Evolutionary conservation across 2,329 filamentous ascomycete genomes (phyloP), one percentile per base, ranked within the genome.

Genomic region (Knoxdaviesia capensis): DNA sequence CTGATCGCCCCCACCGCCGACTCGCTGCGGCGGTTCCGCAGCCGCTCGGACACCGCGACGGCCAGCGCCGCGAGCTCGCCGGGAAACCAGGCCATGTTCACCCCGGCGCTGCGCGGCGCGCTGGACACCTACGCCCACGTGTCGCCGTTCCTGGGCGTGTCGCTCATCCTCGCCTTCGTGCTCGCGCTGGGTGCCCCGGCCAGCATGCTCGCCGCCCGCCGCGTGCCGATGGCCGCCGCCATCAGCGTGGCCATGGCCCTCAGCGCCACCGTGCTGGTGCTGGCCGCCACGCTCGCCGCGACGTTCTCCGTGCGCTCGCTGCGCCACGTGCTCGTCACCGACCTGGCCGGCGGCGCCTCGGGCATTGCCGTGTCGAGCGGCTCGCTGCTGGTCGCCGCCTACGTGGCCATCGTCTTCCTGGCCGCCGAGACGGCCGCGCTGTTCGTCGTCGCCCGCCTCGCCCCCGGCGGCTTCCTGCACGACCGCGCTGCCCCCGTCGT

Each of bases 151-250:
- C 45, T 58, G 5, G 48, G 49, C 6, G 49, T 48, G 31, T 50
- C 47, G n/a, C 57, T 56, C 47, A 46, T 59, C 40, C 31, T 54
- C 31, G 47, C 49, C 1, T 48, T 51, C n/a, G 35, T 52, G 6
- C 41, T 54, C 6, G 42, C 44, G 6, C 41, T 51, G 10, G 29
- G 53, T 3, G 50, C 53, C 3, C 48, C 50, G 9, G 11, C 34
- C 8, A 35, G 8, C 11, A 35, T 11, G 8, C 34, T 35, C 34
- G 34, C 11, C 9, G 9, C 34, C 8, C 34, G 34, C 8, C 8
- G 9, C 8, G 34, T 9, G 9, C 9, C 11, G 34, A 9, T 9
- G 11, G 34, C 34, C 11, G 34, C 34, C 34, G 8, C 9, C 9
- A 11, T 11, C 34, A 11, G 34, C 11, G 34, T 35, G 8, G 9